Evolutionary conservation across 2,329 filamentous ascomycete genomes (phyloP).

Genomic region (Calonectria hawksworthii): DNA sequence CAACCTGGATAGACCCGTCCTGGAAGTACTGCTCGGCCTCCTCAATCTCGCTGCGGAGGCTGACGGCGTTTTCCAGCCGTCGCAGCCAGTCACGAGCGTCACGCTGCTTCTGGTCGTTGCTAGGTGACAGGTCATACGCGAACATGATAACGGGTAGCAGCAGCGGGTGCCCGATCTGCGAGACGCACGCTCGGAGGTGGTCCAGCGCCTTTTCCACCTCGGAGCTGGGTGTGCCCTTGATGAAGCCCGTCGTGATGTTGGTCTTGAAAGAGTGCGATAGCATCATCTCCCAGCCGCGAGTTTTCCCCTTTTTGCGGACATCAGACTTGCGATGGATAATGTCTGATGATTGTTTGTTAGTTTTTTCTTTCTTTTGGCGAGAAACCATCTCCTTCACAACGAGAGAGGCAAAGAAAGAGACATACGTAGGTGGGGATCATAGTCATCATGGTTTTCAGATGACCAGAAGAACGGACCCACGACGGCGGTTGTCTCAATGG

Average conservation of each 20-base stretch:
- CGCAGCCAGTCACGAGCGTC: conserved; percentile 74
- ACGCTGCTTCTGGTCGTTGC: conserved; percentile 73
- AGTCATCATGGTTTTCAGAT: conserved; percentile 68
- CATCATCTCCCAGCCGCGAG: conserved; percentile 75
- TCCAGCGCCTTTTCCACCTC: conserved; percentile 64
- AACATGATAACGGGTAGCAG: conserved; percentile 72
- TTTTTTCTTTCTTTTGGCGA: neutral
- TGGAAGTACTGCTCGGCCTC: conserved; percentile 68
- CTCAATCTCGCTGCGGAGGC: conserved; percentile 71
- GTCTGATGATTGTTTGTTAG: conserved; percentile 53
- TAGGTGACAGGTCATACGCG: conserved; percentile 68
- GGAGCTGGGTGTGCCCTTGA: conserved; percentile 72
- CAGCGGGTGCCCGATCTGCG: conserved; percentile 69
- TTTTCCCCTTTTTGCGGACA: conserved; percentile 74
- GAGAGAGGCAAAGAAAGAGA: conserved; percentile 5
- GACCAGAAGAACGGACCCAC: conserved; percentile 77
- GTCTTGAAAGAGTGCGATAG: conserved; percentile 70
- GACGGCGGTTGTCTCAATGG: conserved; percentile 70
- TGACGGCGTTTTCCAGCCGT: conserved; percentile 72
- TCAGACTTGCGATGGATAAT: conserved; percentile 77
- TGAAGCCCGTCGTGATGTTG: conserved; percentile 70
- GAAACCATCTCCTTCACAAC: neutral
- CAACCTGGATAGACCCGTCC: conserved; percentile 67
- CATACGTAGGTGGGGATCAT: conserved; percentile 70
- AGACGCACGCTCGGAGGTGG: conserved; percentile 64